A percentile compares a stretch with the other conserved stretches of the same genome.
phyloP scores from a whole-genome alignment of 805 yeast species.

The Wickerhamiella alocasiicola region DNA sequence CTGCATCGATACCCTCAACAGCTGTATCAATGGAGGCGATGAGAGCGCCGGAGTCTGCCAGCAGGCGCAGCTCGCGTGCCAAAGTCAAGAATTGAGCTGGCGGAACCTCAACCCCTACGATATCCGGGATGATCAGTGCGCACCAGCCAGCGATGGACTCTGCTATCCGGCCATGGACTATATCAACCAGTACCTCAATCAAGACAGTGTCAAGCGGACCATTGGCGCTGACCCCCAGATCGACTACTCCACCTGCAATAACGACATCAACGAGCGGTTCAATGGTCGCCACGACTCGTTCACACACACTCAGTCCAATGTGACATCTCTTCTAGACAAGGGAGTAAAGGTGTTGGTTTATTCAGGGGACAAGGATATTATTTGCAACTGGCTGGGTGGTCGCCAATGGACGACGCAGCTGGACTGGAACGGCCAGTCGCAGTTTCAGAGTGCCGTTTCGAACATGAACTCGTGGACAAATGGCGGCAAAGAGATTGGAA shows the following conservation, averaged over 20 bases:
- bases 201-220: slow-evolving; percentile 39
- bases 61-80: slow-evolving; percentile 13
- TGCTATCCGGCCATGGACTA: slow-evolving; percentile 46
- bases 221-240: slow-evolving; percentile 44
- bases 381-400: slow-evolving; percentile 94
- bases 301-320: slow-evolving; percentile 69
- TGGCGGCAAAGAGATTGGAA: slow-evolving; percentile 42
- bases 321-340: slow-evolving; percentile 55
- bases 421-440: slow-evolving; percentile 44
- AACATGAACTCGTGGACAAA: slow-evolving; percentile 31
- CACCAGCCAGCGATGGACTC: slow-evolving; percentile 39
- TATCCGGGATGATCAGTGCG: slow-evolving; percentile 49
- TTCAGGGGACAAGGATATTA: slow-evolving; percentile 93
- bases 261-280: slow-evolving; percentile 56
- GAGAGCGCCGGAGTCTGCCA: slow-evolving; percentile 12
- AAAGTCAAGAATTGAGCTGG: slow-evolving; percentile 12
- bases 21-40: slow-evolving; percentile 14
- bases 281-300: slow-evolving; percentile 49
- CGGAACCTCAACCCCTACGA: slow-evolving; percentile 52
- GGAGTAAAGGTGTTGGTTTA: slow-evolving; percentile 73
- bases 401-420: slow-evolving; percentile 63
- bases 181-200: slow-evolving; percentile 42
- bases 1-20: slow-evolving; percentile 12
- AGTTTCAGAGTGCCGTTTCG: slow-evolving; percentile 31
- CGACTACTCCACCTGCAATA: slow-evolving; percentile 57